A percentile compares a stretch with the other conserved stretches of the same genome.
Conservation (phyloP, 2,329 filamentous ascomycete genomes). For the Claviceps arundinis region DNA sequence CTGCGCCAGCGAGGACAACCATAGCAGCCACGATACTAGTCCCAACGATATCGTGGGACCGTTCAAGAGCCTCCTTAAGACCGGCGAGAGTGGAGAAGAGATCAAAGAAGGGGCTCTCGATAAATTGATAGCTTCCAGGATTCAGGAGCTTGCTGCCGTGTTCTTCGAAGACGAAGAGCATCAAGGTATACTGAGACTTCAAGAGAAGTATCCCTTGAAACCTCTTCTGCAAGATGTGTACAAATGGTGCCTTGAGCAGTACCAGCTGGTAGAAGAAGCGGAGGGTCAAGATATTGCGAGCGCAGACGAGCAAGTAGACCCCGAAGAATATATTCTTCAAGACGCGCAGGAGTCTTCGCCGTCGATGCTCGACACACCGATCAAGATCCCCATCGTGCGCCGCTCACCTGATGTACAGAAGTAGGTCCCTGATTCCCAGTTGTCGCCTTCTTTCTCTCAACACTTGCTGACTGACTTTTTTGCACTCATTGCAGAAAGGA, state of each 20-base stretch:
- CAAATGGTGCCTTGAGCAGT: constrained; percentile 10
- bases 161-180: constrained; percentile 3
- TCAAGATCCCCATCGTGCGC: neutral
- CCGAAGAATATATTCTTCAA: neutral
- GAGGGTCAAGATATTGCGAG: neutral
- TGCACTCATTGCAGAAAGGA: neutral
- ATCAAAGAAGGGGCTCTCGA: neutral
- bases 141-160: neutral
- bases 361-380: neutral
- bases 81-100: neutral
- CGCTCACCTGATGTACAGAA: neutral
- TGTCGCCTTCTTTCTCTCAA: neutral
- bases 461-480: neutral
- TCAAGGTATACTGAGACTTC: constrained; percentile 7
- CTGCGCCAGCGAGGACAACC: constrained; percentile 9
- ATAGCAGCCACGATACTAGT: neutral
- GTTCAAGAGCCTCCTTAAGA: constrained; percentile 14
- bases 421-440: neutral
- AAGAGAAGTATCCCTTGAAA: constrained; percentile 8
- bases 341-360: neutral
- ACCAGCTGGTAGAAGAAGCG: constrained; percentile 4
- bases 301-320: neutral
- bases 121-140: neutral
- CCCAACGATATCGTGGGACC: constrained; percentile 11
- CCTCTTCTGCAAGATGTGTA: constrained; percentile 10